These are phyloP conservation scores for Paramecium tetraurelia DNA, from an alignment of 73 alveolate species.

Conservation along the genomic window DNA sequence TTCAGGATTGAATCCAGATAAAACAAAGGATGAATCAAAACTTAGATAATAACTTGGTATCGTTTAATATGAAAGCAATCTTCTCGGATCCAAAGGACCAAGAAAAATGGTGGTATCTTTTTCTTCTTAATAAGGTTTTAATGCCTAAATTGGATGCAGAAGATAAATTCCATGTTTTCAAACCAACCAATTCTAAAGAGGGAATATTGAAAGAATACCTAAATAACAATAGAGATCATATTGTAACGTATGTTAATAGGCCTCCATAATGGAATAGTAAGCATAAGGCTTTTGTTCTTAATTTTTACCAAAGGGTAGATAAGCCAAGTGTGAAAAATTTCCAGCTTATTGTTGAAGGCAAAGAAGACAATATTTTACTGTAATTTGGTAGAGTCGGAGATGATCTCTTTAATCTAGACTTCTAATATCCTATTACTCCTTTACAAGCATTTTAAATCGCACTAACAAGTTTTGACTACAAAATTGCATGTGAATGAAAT, in stretches of 20 bases:
- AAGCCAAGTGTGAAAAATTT: slow-evolving; percentile 87
- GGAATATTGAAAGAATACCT: slow-evolving; percentile 68
- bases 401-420: slow-evolving; percentile 81
- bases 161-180: slow-evolving; percentile 55
- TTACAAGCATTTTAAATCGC: slow-evolving; percentile 84
- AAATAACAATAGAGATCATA: slow-evolving; percentile 62
- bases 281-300: slow-evolving; percentile 86
- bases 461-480: slow-evolving; percentile 80
- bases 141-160: slow-evolving; percentile 70
- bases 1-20: slow-evolving; percentile 83
- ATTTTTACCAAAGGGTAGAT: slow-evolving; percentile 90
- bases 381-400: slow-evolving; percentile 90
- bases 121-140: slow-evolving; percentile 47
- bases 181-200: slow-evolving; percentile 69
- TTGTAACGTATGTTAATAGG: slow-evolving; percentile 73
- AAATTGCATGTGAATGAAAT: slow-evolving; percentile 85
- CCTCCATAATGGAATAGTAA: slow-evolving; percentile 92
- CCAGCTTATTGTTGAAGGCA: slow-evolving; percentile 77
- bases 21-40: slow-evolving; percentile 67
- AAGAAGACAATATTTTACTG: slow-evolving; percentile 75
- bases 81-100: slow-evolving; percentile 91
- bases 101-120: slow-evolving; percentile 79
- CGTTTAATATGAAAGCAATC: slow-evolving; percentile 82
- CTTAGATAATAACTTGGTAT: slow-evolving; percentile 73
- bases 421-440: slow-evolving; percentile 79